Evolutionary conservation across 1,284 basidiomycete genomes (phyloP), one percentile per base, ranked within the genome.

Genomic region (Meripilus lineatus): DNA sequence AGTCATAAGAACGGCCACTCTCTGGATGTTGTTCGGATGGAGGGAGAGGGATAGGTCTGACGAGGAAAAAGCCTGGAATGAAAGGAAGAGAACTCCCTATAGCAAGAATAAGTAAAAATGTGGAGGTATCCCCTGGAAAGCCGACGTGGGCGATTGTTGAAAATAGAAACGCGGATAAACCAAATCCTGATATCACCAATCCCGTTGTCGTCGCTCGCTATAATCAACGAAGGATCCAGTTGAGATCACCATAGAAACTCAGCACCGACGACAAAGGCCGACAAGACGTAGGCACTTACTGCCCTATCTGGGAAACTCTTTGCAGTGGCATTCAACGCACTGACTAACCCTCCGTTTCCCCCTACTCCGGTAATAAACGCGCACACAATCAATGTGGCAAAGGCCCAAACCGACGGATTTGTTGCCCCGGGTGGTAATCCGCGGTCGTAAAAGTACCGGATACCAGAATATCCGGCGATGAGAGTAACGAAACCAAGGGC

Each of bases 121-220:
- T 75, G 3, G 77, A 79, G 0, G 84, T 87, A 52, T 89, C 72
- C 0, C 84, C 88, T 0, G 83, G 79, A 50, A 79, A 91, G 22
- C 83, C 54, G 0, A 70, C 51, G 45, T 87, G 80, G 0, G 84
- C 79, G 15, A 89, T 59, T 0, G 77, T 72, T 18, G 83, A 83
- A 64, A 91, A 92, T 46, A 84, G 68, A 64, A 91, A 90, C 0
- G 89, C 89, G 6, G 85, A 89, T 4, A 92, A 71, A 0, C 89
- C 89, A 48, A 89, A 90, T n/a, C 86, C 89, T 0, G 86, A 86
- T 14, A 89, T 66, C 17, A 91, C 87, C 13, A 87, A 59, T 3
- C 82, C 83, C 2, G 84, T 87, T 1, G 82, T 77, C 0, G 81
- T 78, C 2, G 82, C 88, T 28, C 88, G 71, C 81, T 81, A 42